These are phyloP conservation scores for Schoenoplectus tabernaemontani DNA, from an alignment of 202 grass and related monocot genomes.

Conservation along the genomic window DNA sequence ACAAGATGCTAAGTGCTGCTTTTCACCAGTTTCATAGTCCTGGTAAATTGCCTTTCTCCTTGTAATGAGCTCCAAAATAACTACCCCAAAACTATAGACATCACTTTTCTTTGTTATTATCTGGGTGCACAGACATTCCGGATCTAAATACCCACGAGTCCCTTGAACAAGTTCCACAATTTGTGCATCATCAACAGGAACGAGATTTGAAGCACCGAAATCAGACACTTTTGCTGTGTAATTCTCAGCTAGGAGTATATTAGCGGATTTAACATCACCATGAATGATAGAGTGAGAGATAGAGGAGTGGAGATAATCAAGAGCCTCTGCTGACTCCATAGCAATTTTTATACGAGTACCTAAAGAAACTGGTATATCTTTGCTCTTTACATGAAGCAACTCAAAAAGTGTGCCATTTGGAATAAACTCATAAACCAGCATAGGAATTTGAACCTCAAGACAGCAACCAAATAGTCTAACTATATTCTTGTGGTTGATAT, in stretches of 20 bases:
- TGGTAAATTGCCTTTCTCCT: constrained; percentile 32
- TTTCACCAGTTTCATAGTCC: not conserved
- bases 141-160: constrained; percentile 42
- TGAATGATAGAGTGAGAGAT: constrained; percentile 44
- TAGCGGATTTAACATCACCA: constrained; percentile 46
- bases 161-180: constrained; percentile 38
- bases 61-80: constrained; percentile 43
- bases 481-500: constrained; percentile 49
- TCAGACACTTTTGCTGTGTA: constrained; percentile 35
- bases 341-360: constrained; percentile 43
- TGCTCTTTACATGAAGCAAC: constrained; percentile 32
- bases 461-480: constrained; percentile 51
- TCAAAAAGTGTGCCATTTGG: constrained; percentile 40
- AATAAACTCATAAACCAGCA: constrained; percentile 62
- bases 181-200: constrained; percentile 22
- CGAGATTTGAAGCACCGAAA: constrained; percentile 45
- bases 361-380: constrained; percentile 12
- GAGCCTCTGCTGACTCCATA: constrained; percentile 38
- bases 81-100: constrained; percentile 44
- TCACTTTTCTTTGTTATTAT: constrained; percentile 40
- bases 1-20: constrained; percentile 12
- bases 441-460: constrained; percentile 46
- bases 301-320: constrained; percentile 46
- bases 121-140: constrained; percentile 28
- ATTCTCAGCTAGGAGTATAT: constrained; percentile 42